Conservation (phyloP, 139 green algal genomes). For the Parachlorella kessleri region DNA sequence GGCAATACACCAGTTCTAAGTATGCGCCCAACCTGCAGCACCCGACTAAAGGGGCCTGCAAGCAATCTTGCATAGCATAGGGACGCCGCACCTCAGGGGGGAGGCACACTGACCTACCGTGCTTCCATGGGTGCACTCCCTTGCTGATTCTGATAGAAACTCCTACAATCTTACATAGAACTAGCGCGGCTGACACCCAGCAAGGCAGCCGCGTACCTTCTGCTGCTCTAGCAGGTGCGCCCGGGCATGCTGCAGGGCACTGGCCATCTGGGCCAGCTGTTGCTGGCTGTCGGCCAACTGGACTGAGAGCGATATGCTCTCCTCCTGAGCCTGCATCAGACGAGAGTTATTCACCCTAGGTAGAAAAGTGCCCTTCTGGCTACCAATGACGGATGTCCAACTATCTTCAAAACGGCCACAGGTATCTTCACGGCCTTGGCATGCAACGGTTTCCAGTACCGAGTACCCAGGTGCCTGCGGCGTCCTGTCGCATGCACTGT, state of each 20-base stretch:
- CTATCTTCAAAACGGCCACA: background rate
- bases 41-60: background rate
- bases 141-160: background rate
- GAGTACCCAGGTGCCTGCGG: too few species aligned
- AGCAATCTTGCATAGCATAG: background rate
- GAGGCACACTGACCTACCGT: background rate
- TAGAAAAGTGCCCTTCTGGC: background rate
- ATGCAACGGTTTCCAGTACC: background rate
- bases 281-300: conserved; percentile 47
- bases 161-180: background rate
- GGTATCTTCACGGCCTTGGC: background rate
- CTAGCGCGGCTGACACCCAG: background rate
- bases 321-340: conserved; percentile 40
- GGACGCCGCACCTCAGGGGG: background rate
- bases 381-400: background rate
- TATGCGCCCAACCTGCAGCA: background rate
- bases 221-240: conserved; percentile 34
- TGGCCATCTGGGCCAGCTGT: conserved; percentile 18
- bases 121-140: too few species aligned
- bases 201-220: background rate
- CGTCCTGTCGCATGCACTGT: too few species aligned
- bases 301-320: conserved; percentile 39
- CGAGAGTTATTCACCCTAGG: background rate
- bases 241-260: conserved; percentile 25
- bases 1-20: background rate